phyloP scores from a whole-genome alignment of 2,329 filamentous ascomycete genomes.

The Nothophaeocryptopus gaeumannii region DNA sequence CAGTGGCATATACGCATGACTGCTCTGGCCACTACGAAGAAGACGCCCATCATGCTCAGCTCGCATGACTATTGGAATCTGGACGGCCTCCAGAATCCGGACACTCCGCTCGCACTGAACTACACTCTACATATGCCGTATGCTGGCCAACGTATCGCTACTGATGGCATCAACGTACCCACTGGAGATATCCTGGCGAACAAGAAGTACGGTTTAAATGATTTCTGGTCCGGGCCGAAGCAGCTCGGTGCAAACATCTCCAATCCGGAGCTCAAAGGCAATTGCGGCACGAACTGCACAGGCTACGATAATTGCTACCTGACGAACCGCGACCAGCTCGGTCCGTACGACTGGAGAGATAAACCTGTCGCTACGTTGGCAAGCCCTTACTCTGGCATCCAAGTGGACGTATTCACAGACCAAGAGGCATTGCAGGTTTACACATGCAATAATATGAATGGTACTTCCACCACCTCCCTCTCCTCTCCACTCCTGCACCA shows the following conservation, averaged over 20 bases:
- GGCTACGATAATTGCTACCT: constrained; percentile 79
- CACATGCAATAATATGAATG: constrained; percentile 74
- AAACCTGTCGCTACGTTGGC: constrained; percentile 64
- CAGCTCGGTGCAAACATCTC: constrained; percentile 69
- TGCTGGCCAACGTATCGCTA: constrained; percentile 64
- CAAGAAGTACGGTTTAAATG: constrained; percentile 64
- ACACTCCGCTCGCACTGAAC: constrained; percentile 63
- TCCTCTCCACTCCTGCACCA: constrained; percentile 9
- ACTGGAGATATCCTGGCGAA: constrained; percentile 65
- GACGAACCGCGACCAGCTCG: constrained; percentile 57
- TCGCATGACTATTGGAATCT: constrained; percentile 77
- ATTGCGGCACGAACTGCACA: constrained; percentile 77
- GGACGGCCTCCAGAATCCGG: constrained; percentile 72
- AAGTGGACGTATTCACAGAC: constrained; percentile 75
- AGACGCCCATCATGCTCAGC: constrained; percentile 78
- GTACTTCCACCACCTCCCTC: constrained; percentile 47
- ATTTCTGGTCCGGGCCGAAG: constrained; percentile 81
- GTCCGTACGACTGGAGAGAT: constrained; percentile 61
- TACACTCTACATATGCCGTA: constrained; percentile 71
- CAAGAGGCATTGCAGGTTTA: constrained; percentile 89
- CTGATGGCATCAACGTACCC: constrained; percentile 55
- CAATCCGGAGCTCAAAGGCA: constrained; percentile 61
- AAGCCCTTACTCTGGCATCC: constrained; percentile 76
- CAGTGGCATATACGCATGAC: constrained; percentile 73
- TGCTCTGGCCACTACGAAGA: constrained; percentile 66